Base-by-base conservation (phyloP, 352 stramenopile genomes). In the Phytophthora hibernalis region DNA sequence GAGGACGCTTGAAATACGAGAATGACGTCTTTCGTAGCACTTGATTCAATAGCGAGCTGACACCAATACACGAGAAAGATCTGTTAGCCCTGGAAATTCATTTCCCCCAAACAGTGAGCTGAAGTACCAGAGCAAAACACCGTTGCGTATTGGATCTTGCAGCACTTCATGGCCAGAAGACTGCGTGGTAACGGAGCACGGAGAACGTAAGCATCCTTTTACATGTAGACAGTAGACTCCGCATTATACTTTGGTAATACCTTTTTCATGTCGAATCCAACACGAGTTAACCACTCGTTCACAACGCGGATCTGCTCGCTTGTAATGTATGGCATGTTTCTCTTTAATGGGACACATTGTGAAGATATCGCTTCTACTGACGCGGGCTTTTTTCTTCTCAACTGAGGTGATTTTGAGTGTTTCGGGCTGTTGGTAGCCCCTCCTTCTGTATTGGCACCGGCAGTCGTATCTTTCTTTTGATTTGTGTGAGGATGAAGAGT, bases 91-190 rank as follows among this genome's bases (percentile, higher is more conserved):
- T n/a, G 0, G 18, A 44, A 22, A 12, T 18, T 44, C 37, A n/a
- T n/a, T n/a, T n/a, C n/a, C n/a, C n/a, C n/a, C n/a, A n/a, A 3
- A n/a, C 31, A 4, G 33, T 40, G 33, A 40, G 33, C 15, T 44
- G 16, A 44, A 28, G 42, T 68, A 84, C 76, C 76, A 80, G 35
- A 84, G 40, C 15, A 80, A 48, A 38, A 75, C 61, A 8, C 76
- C 76, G 20, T 81, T 84, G 15, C 76, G 72, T 40, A 82, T 65
- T 4, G 59, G 40, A n/a, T 84, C 70, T 7, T 81, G 59, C 50
- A 81, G 43, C 3, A 81, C 68, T 1, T 68, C 68, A 26, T 47
- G 42, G 16, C 38, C 22, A 2, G 38, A 24, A 54, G 42, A 40
- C 72, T 79, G 10, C 26, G 7, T n/a, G 11, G 35, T 51, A 28